These are phyloP conservation scores for Aureobasidium leucospermi DNA, from an alignment of 2,329 filamentous ascomycete species.

Conservation along the genomic window DNA sequence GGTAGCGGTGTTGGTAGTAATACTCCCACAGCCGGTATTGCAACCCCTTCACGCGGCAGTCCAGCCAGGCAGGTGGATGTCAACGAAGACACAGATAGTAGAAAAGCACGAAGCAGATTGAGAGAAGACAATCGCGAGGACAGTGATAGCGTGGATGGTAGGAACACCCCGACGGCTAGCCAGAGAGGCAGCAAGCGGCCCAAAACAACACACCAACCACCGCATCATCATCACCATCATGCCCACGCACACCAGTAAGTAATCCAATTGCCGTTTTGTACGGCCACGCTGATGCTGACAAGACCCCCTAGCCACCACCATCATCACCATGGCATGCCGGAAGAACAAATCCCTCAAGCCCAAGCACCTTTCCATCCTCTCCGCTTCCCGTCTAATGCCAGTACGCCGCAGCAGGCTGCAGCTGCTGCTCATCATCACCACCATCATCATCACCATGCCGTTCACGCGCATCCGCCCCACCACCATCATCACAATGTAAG, in stretches of 20 bases:
- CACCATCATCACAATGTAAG: slow-evolving; percentile 28
- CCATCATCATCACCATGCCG: slow-evolving; percentile 34
- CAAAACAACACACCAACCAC: slow-evolving; percentile 42
- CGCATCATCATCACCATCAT: slow-evolving; percentile 45
- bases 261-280: neutral
- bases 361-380: slow-evolving; percentile 25
- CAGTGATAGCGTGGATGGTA: slow-evolving; percentile 31
- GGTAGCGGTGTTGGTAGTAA: slow-evolving; percentile 58
- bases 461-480: slow-evolving; percentile 30
- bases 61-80: slow-evolving; percentile 24
- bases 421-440: slow-evolving; percentile 34
- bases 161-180: slow-evolving; percentile 28
- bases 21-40: slow-evolving; percentile 38
- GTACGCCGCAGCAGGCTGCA: slow-evolving; percentile 22
- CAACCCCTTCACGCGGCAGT: slow-evolving; percentile 43
- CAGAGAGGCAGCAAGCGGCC: slow-evolving; percentile 61
- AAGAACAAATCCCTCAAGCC: slow-evolving; percentile 17
- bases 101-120: slow-evolving; percentile 5
- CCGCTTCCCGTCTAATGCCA: slow-evolving; percentile 27
- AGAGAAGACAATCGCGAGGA: slow-evolving; percentile 22
- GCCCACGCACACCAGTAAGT: slow-evolving; percentile 18
- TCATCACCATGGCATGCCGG: slow-evolving; percentile 25
- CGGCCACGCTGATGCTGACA: slow-evolving; percentile 7
- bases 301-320: slow-evolving; percentile 21
- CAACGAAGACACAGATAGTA: slow-evolving; percentile 19